Evolutionary conservation across 2,329 filamentous ascomycete species (phyloP), one percentile per base, ranked within the genome.

Genomic region (Stachybotrys elegans): DNA sequence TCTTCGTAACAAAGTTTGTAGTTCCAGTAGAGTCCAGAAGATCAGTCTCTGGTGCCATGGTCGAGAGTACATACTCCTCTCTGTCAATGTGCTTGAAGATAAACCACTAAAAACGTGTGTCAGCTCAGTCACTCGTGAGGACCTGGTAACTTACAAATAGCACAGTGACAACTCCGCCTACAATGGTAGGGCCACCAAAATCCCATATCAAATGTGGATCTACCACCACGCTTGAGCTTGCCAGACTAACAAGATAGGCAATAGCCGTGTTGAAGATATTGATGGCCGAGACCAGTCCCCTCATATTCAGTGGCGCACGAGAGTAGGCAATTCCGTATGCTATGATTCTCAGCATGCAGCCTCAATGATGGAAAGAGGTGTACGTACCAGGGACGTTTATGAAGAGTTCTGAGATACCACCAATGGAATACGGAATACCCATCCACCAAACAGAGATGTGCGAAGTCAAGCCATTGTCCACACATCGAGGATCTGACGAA

Each of bases 321-420:
- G 70, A 69, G 57, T 73, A 75, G 3, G 72, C 72, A 44, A 75
- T 69, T 47, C 69, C 72, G 55, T 70, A 75, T 2, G 72, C 72
- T 40, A 22, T 13, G 7, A 40, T 22, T 14, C 20, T 40, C 25
- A 40, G 37, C 14, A 22, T 22, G 4, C 6, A 13, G 22, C 22
- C 25, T 4, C 17, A 8, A 13, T n/a, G 6, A 4, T 21, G 40
- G 40, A 3, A 45, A 40, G 21, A 5, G 16, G 20, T 14, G 14
- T 9, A 40, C 37, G 25, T 40, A 40, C 37, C 37, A 13, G 37
- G 37, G 23, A 60, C 56, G 3, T 57, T 57, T 19, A 57, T 52
- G 34, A 61, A 60, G 2, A 61, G 46, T 25, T 61, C 58, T 3
- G 51, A 57, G 22, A 59, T 53, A 16, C 55, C 57, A n/a, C 57